These are phyloP conservation scores for Colletotrichum spaethianum DNA, from an alignment of 2,329 filamentous ascomycete species.

Conservation along the genomic window DNA sequence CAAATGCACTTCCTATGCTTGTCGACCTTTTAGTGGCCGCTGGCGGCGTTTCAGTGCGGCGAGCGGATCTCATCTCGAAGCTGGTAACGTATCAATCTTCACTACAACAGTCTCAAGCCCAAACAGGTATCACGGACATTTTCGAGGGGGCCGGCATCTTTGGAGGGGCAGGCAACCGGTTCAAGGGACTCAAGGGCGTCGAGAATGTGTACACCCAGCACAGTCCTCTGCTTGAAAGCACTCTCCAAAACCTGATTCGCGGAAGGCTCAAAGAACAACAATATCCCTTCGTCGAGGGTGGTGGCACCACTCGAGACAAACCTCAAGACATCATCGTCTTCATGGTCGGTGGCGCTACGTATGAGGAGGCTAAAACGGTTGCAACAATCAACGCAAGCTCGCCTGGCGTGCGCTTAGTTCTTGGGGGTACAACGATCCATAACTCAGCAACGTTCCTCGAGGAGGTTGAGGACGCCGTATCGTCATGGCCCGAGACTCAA, in stretches of 20 bases:
- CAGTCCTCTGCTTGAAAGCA: constrained; percentile 88
- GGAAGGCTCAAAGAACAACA: constrained; percentile 87
- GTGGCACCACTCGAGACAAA: constrained; percentile 90
- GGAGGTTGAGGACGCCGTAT: constrained; percentile 91
- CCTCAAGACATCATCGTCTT: constrained; percentile 97
- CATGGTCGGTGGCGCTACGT: constrained; percentile 92
- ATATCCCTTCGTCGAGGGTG: constrained; percentile 94
- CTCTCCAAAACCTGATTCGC: constrained; percentile 93
- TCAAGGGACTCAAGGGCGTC: constrained; percentile 96
- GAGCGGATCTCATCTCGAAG: constrained; percentile 85
- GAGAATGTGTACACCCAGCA: constrained; percentile 99
- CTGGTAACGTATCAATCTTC: constrained; percentile 89
- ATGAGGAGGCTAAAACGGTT: constrained; percentile 96
- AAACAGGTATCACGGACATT: constrained; percentile 87
- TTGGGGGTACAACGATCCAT: constrained; percentile 90
- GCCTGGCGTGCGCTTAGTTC: constrained; percentile 88
- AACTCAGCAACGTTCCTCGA: constrained; percentile 91
- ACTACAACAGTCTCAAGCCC: constrained; percentile 82
- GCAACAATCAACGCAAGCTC: constrained; percentile 94
- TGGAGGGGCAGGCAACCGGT: constrained; percentile 85
- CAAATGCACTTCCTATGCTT: constrained; percentile 86
- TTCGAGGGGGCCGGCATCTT: constrained; percentile 95
- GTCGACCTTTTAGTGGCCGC: constrained; percentile 88
- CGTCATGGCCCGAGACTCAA: constrained; percentile 82
- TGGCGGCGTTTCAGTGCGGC: constrained; percentile 82